Evolutionary conservation across 2,329 filamentous ascomycete species (phyloP).

Genomic region (Septoria petroselini): DNA sequence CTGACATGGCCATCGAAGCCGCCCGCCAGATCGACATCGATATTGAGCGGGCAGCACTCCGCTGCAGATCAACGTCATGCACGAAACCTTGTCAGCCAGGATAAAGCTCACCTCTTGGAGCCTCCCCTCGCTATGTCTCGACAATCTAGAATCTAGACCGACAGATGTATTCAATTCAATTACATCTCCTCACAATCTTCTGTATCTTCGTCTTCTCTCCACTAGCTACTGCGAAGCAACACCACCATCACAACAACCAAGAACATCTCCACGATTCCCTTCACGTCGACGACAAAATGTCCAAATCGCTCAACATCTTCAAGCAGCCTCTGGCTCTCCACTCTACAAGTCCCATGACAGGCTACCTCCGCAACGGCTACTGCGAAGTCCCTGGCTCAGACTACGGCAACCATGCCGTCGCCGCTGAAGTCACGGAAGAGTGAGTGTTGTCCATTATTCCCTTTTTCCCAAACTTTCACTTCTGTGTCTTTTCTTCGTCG

Average conservation of each 20-base stretch:
- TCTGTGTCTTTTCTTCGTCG: no score
- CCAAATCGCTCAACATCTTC: slow-evolving; percentile 49
- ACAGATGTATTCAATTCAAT: no score
- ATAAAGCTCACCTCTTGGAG: no score
- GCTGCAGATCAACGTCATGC: no score
- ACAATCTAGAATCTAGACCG: no score
- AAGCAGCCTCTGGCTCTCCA: slow-evolving; percentile 58
- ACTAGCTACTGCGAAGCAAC: neutral
- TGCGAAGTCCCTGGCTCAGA: slow-evolving; percentile 56
- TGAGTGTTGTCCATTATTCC: neutral
- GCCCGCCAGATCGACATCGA: no score
- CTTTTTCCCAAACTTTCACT: neutral
- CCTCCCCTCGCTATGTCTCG: no score
- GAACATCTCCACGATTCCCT: slow-evolving; percentile 15
- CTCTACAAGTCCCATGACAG: slow-evolving; percentile 57
- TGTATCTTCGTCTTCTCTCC: neutral
- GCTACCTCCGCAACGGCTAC: slow-evolving; percentile 61
- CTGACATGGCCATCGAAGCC: no score
- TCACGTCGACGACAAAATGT: slow-evolving; percentile 31
- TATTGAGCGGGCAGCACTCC: no score
- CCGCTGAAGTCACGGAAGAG: slow-evolving; percentile 54
- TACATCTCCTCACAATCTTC: no score
- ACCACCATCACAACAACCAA: slow-evolving; percentile 4
- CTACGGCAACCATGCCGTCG: slow-evolving; percentile 59
- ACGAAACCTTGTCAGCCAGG: no score